phyloP scores from a whole-genome alignment of 2,329 filamentous ascomycete genomes.

The Colletotrichum sp. region DNA sequence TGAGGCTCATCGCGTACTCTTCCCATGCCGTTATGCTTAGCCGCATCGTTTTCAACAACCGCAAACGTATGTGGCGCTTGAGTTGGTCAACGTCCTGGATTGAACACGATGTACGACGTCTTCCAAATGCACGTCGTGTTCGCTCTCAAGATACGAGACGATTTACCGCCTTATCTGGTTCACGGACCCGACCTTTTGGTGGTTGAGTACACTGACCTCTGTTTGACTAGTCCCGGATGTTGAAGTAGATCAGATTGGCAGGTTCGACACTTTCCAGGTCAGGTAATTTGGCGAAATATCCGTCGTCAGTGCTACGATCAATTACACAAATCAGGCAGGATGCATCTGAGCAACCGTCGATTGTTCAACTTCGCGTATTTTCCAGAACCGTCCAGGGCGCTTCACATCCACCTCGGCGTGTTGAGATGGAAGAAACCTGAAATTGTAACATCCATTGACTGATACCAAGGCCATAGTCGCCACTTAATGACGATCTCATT shows the following conservation, averaged over 20 bases:
- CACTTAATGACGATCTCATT: neutral
- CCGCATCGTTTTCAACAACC: neutral
- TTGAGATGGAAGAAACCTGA: neutral
- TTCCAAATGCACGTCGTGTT: neutral
- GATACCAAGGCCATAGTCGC: neutral
- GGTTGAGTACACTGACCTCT: neutral
- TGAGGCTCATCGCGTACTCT: neutral
- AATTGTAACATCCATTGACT: neutral
- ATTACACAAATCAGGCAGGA: neutral
- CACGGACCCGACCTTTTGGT: neutral
- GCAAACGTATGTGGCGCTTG: neutral
- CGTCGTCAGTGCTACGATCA: fast-evolving
- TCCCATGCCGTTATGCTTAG: neutral
- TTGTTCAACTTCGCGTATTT: neutral
- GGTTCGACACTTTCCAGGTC: neutral
- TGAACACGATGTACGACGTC: neutral
- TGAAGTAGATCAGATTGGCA: neutral
- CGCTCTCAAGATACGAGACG: neutral
- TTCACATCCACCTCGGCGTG: neutral
- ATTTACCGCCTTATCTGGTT: neutral
- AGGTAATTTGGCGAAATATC: neutral
- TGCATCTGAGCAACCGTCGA: neutral
- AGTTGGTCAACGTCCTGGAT: neutral
- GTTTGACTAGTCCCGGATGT: neutral
- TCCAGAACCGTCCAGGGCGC: fast-evolving